Base-by-base conservation (phyloP, 345 rosid species). In the Brassica napus region DNA sequence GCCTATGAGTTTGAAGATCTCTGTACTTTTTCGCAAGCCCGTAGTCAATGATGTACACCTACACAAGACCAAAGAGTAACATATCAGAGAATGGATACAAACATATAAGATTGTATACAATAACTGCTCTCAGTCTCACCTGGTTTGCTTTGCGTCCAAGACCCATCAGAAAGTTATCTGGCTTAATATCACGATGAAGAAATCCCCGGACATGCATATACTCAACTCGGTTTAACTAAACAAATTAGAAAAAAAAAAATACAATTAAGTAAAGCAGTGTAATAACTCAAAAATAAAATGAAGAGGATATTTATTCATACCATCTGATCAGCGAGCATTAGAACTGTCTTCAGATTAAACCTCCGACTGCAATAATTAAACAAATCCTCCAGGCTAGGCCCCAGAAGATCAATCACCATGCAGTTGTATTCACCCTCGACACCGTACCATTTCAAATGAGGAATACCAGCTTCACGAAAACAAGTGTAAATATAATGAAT, bases 161-260 rank as follows among this genome's bases (percentile, higher is more conserved):
- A 76, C 99, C 99, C 99, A 95, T 95, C 78, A 95, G 86, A 75
- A 95, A 95, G 87, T 93, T 95, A 83, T 91, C 99, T 71, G 99
- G 99, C 85, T 95, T 95, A 69, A 95, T 90, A 84, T 93, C 98
- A 80, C 99, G 98, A 69, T 95, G 99, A 78, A 95, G 92, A 83
- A 95, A 93, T 54, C 97, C 96, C 68, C 92, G 93, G 26, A 93
- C 87, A 80, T 95, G 99, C 96, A 95, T 93, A 79, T 86, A 95
- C 87, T 93, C 98, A 67, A 95, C 92, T 81, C 99, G 89, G 69
- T 90, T 90, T 75, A 95, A 86, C 91, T 88, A 77, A 63, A 72
- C 65, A 42, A 42, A 77, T 31, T 30, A 67, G 21, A 18, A 18
- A 18, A 35, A 28, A 23, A 12, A 4, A 32, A 5, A 47, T 6